A percentile compares a stretch with the other conserved stretches of the same genome.
Conservation (phyloP, 805 yeast genomes). For the Starmerella scarabaei region DNA sequence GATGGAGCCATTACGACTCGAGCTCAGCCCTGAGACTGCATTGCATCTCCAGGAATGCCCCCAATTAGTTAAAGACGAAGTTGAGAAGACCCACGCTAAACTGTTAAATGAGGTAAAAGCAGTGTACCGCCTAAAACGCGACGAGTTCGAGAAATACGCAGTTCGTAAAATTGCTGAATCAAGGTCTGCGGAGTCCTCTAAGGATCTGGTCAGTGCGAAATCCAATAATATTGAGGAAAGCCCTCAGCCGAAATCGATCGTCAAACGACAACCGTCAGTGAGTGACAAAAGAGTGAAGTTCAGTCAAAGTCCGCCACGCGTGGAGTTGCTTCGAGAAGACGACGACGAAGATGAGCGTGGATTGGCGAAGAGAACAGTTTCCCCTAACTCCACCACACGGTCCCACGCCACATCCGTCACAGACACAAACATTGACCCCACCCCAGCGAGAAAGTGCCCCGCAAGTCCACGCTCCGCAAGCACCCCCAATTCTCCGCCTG, state of each 20-base stretch:
- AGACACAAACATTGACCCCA: too few species aligned
- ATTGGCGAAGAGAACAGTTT: too few species aligned
- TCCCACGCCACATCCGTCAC: background rate
- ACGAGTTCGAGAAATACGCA: constrained; percentile 16
- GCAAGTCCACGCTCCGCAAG: too few species aligned
- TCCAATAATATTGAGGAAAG: too few species aligned
- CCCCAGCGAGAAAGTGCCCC: too few species aligned
- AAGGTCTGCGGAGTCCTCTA: too few species aligned
- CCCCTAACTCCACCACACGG: too few species aligned
- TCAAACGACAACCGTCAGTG: constrained; percentile 19
- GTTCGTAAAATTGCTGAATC: constrained; percentile 7
- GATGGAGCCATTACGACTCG: constrained; percentile 11
- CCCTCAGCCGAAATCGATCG: constrained; percentile 19
- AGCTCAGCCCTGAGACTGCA: constrained; percentile 7
- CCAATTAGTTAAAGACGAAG: constrained; percentile 7
- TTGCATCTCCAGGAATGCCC: constrained; percentile 11
- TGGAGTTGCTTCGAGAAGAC: constrained; percentile 4
- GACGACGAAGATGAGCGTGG: constrained; percentile 1
- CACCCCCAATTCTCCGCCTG: too few species aligned
- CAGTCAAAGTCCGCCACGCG: constrained; percentile 17
- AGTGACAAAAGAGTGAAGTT: constrained; percentile 20
- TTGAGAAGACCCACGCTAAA: constrained; percentile 12
- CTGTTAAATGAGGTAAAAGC: constrained; percentile 14
- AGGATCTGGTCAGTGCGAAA: too few species aligned
- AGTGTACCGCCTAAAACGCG: constrained; percentile 9